A percentile compares a stretch with the other conserved stretches of the same genome.
phyloP scores from a whole-genome alignment of 2,329 filamentous ascomycete species.

The Tolypocladium album region DNA sequence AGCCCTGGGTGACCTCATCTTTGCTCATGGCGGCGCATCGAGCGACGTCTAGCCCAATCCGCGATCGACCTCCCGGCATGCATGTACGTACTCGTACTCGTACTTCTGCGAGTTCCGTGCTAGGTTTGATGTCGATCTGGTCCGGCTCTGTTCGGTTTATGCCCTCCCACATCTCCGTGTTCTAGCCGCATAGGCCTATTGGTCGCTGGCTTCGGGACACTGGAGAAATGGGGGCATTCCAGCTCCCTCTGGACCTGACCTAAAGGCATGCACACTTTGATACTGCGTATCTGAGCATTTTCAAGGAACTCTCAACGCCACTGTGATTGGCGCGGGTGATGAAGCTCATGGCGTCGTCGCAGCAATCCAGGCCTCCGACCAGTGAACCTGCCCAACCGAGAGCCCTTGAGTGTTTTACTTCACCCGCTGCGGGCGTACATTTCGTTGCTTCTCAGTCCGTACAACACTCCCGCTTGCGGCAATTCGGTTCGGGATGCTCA shows the following conservation, averaged over 20 bases:
- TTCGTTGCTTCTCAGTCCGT: background rate
- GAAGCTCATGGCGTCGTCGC: background rate
- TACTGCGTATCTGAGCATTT: background rate
- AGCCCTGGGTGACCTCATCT: background rate
- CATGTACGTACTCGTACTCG: too few relatives aligned
- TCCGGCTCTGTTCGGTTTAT: background rate
- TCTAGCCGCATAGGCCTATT: background rate
- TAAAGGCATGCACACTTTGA: background rate
- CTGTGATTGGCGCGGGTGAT: background rate
- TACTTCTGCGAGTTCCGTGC: background rate
- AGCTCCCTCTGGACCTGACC: background rate
- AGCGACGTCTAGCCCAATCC: background rate
- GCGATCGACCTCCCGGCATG: background rate
- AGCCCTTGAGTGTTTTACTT: background rate
- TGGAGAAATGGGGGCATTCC: background rate
- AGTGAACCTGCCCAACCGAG: background rate
- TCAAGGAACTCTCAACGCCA: background rate
- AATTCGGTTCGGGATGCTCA: background rate
- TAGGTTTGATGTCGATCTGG: background rate
- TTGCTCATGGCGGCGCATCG: background rate
- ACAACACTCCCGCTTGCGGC: background rate
- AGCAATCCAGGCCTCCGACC: background rate
- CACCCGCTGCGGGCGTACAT: background rate
- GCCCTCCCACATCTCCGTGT: background rate
- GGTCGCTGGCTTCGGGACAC: background rate